Base-by-base conservation (phyloP, 257 asterid species). In the Knoxia roxburghii region DNA sequence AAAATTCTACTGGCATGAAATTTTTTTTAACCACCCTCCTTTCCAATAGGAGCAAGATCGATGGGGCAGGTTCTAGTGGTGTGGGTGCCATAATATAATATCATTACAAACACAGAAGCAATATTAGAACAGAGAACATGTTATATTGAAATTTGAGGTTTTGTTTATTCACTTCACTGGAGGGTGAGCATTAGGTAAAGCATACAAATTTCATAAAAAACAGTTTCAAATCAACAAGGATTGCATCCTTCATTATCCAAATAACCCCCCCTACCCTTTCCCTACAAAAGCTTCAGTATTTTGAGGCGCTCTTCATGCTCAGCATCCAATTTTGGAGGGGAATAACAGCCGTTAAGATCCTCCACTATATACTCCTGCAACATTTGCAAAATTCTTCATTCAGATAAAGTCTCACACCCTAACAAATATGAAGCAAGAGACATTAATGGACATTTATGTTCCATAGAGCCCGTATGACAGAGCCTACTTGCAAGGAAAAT, bases 361-460 rank as follows among this genome's bases (percentile, higher is more conserved):
- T 73, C 83, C 23, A 83, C 88, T 33, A 75, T 61, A 41, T 83
- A 83, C 64, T 83, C 88, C 88, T 83, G 80, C 68, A 74, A 68
- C 27, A 66, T 65, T 61, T 49, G 40, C 13, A 45, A 51, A 54
- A 8, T 4, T 40, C 2, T n/a, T 37, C n/a, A 14, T 14, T 41
- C 62, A 49, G 9, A 37, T n/a, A 37, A 37, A 37, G 9, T 37
- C 4, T 9, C 41, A n/a, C n/a, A n/a, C n/a, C n/a, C n/a, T n/a
- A n/a, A n/a, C n/a, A n/a, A n/a, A n/a, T 23, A 8, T 33, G 6
- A n/a, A 13, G 33, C 20, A 29, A n/a, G 3, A 8, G 15, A 8
- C 64, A 8, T 32, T 46, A 35, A 46, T 30, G 54, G n/a, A 23
- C 33, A 24, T n/a, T 11, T 27, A 64, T 4, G 18, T 39, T 65